phyloP scores from a whole-genome alignment of 768 basidiomycete species.

The Hydnum rufescens region DNA sequence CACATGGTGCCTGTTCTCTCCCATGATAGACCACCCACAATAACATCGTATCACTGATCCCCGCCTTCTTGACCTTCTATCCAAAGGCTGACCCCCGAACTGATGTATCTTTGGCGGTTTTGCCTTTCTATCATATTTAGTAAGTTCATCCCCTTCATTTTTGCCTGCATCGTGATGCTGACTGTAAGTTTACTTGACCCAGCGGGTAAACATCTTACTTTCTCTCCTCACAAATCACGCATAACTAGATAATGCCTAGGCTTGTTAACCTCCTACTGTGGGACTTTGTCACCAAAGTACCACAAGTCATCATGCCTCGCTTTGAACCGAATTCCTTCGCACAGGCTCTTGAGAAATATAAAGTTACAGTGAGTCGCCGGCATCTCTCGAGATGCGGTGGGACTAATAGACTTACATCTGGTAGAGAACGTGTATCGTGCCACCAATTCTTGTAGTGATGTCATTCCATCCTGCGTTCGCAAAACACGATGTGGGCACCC shows the following conservation, averaged over 20 bases:
- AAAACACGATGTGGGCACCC: slow-evolving; percentile 42
- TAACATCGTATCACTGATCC: slow-evolving; percentile 42
- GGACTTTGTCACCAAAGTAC: slow-evolving; percentile 11
- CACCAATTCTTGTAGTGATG: slow-evolving; percentile 66
- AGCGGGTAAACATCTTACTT: not conserved
- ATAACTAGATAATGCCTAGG: not conserved
- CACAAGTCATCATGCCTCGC: slow-evolving; percentile 21
- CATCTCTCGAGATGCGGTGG: not conserved
- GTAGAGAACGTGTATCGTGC: slow-evolving; percentile 35
- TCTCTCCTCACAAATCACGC: not conserved
- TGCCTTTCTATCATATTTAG: slow-evolving; percentile 28
- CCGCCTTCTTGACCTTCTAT: slow-evolving; percentile 29
- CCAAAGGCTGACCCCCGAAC: slow-evolving; percentile 20
- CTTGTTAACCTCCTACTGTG: not conserved
- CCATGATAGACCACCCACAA: slow-evolving; percentile 19
- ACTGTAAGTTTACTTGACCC: not conserved
- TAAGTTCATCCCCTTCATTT: not conserved
- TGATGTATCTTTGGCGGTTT: slow-evolving; percentile 39
- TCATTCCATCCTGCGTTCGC: slow-evolving; percentile 35
- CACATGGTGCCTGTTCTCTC: not conserved
- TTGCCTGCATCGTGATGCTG: not conserved
- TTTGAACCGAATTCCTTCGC: slow-evolving; percentile 61
- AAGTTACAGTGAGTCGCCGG: slow-evolving; percentile 23
- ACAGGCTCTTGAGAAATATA: slow-evolving; percentile 42
- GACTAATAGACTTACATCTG: not conserved